A percentile compares a stretch with the other conserved stretches of the same genome.
Conservation (phyloP, 495 filamentous ascomycete genomes). For the Chaetomidium leptoderma region DNA sequence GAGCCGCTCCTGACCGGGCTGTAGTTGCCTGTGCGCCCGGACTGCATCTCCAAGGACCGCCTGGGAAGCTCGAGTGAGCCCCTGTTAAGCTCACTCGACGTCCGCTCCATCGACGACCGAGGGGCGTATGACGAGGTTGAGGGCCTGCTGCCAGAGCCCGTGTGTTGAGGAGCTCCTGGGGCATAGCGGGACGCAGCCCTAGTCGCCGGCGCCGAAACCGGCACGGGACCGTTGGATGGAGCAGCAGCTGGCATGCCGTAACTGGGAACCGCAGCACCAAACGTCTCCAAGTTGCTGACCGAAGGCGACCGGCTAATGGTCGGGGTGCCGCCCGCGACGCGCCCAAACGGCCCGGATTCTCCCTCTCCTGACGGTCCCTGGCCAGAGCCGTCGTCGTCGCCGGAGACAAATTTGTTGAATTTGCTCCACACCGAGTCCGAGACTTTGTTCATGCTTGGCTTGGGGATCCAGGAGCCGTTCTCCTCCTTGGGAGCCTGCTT, state of each 20-base stretch:
- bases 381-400: slow-evolving; percentile 67
- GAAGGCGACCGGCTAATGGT: slow-evolving; percentile 79
- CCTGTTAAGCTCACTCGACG: slow-evolving; percentile 40
- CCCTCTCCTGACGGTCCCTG: slow-evolving; percentile 56
- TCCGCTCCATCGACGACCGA: slow-evolving; percentile 43
- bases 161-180: slow-evolving; percentile 40
- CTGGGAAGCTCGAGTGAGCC: slow-evolving; percentile 43
- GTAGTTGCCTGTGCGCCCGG: slow-evolving; percentile 32
- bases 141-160: slow-evolving; percentile 25
- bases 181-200: slow-evolving; percentile 60
- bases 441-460: slow-evolving; percentile 91
- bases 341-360: slow-evolving; percentile 75
- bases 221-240: slow-evolving; percentile 31
- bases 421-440: slow-evolving; percentile 80
- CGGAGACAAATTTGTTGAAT: slow-evolving; percentile 92
- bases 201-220: slow-evolving; percentile 32
- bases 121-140: slow-evolving; percentile 41
- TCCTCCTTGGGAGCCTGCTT: slow-evolving; percentile 77
- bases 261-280: slow-evolving; percentile 37
- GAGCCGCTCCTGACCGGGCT: slow-evolving; percentile 28
- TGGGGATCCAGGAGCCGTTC: slow-evolving; percentile 72
- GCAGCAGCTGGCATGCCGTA: slow-evolving; percentile 30
- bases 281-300: slow-evolving; percentile 68
- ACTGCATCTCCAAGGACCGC: slow-evolving; percentile 42
- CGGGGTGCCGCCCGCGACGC: slow-evolving; percentile 71